Percentiles rank a stretch among this genome's conserved stretches.
phyloP scores from a whole-genome alignment of 371 early-diverging fungal genomes.

The Mortierella polycephala region DNA sequence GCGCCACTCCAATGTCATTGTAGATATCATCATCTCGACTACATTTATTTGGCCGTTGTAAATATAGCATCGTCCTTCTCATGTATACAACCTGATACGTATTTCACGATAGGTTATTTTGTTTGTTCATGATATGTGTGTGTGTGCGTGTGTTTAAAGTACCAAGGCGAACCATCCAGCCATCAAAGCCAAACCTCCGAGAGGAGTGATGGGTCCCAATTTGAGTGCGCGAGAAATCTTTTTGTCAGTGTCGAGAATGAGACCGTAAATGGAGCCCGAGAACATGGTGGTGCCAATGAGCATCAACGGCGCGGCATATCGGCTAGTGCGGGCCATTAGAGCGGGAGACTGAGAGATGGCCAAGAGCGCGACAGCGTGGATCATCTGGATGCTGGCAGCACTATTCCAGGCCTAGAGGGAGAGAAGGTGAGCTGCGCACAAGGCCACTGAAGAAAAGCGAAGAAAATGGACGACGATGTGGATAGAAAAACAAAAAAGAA shows the following conservation, averaged over 20 bases:
- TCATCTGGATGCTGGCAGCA: constrained; percentile 76
- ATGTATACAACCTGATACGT: too few relatives aligned
- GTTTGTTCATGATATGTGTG: too few relatives aligned
- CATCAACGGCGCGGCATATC: constrained; percentile 61
- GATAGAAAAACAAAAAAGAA: background rate
- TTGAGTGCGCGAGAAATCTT: constrained; percentile 45
- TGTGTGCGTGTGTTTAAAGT: constrained; percentile 33
- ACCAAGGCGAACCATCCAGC: constrained; percentile 80
- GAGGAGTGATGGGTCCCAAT: constrained; percentile 80
- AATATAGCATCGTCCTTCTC: too few relatives aligned
- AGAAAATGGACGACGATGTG: background rate
- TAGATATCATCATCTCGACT: constrained; percentile 5
- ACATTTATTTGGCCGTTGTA: background rate
- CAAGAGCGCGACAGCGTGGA: constrained; percentile 74
- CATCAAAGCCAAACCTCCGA: constrained; percentile 78
- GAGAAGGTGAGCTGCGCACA: background rate
- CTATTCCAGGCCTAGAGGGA: constrained; percentile 66
- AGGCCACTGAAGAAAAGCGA: too few relatives aligned
- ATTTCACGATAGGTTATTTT: too few relatives aligned
- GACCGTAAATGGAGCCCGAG: constrained; percentile 72
- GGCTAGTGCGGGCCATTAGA: constrained; percentile 52
- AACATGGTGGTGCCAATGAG: constrained; percentile 73
- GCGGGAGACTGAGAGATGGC: constrained; percentile 59
- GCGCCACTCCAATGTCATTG: constrained; percentile 33
- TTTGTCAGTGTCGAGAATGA: constrained; percentile 57